phyloP scores from a whole-genome alignment of 2,329 filamentous ascomycete genomes.

The Simplicillium aogashimaense region DNA sequence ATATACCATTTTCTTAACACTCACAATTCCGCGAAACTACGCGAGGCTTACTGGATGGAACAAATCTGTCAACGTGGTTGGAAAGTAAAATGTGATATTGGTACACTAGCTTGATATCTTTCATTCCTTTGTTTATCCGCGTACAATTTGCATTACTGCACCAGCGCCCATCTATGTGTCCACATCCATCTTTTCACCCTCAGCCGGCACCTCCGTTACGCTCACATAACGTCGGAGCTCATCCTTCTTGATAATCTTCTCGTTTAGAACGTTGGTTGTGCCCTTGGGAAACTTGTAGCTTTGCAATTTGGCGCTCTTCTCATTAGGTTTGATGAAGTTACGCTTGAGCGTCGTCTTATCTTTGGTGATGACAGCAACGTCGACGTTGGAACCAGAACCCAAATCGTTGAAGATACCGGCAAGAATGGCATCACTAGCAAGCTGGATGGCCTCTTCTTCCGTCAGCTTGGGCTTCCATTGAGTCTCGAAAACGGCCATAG shows the following conservation, averaged over 20 bases:
- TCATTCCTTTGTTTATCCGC: conserved; percentile 2
- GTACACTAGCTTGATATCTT: not conserved
- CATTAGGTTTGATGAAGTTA: conserved; percentile 89
- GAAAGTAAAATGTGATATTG: no score
- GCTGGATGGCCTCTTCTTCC: conserved; percentile 69
- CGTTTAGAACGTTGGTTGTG: conserved; percentile 91
- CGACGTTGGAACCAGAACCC: conserved; percentile 93
- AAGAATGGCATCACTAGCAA: conserved; percentile 80
- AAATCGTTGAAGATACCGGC: conserved; percentile 98
- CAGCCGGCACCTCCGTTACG: conserved; percentile 71
- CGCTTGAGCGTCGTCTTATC: conserved; percentile 91
- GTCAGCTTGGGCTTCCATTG: conserved; percentile 77
- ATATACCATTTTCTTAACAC: no score
- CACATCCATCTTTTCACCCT: conserved; percentile 61
- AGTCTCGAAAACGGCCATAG: conserved; percentile 97
- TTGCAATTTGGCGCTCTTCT: conserved; percentile 81
- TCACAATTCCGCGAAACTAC: no score
- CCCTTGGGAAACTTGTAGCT: conserved; percentile 86
- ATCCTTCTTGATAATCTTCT: conserved; percentile 91
- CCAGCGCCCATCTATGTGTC: conserved; percentile 39
- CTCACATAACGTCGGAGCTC: conserved; percentile 92
- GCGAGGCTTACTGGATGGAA: no score
- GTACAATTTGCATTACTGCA: not conserved
- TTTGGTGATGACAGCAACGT: conserved; percentile 88
- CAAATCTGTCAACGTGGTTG: no score